Percentiles rank a stretch among this genome's conserved stretches.
Conservation (phyloP, 169 alveolate genomes). For the Hepatocystis sp. region DNA sequence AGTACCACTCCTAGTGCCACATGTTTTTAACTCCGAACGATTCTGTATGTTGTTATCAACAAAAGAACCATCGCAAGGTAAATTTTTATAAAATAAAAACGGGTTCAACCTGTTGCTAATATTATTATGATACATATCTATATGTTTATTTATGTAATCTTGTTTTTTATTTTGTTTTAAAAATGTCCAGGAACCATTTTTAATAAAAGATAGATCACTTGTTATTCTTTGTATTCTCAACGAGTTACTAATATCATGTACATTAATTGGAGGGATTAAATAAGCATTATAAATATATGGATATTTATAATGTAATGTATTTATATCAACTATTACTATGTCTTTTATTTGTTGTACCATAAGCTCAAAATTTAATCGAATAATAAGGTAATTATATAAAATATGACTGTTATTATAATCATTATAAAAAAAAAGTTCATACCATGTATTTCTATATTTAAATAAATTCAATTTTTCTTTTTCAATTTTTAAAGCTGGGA, state of each 20-base stretch:
- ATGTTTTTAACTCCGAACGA: too few species aligned
- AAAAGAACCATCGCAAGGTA: too few species aligned
- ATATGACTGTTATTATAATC: conserved; percentile 8
- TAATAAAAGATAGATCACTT: conserved; percentile 37
- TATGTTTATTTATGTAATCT: too few species aligned
- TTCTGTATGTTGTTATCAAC: too few species aligned
- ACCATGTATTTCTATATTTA: conserved; percentile 70
- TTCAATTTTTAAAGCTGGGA: conserved; percentile 16
- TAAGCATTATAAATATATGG: conserved; percentile 72
- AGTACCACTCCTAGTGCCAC: too few species aligned
- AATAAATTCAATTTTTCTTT: conserved; percentile 38
- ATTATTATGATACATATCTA: too few species aligned
- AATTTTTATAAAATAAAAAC: too few species aligned
- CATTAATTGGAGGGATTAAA: conserved; percentile 38
- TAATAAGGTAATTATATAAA: conserved; percentile 21
- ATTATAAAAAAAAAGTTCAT: conserved; percentile 64
- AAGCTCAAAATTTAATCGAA: conserved; percentile 57
- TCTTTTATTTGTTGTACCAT: conserved; percentile 44
- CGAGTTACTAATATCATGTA: conserved; percentile 26
- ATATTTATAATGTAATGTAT: conserved; percentile 34
- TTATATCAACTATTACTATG: conserved; percentile 34
- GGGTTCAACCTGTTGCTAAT: too few species aligned
- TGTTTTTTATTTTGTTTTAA: conserved; percentile 6
- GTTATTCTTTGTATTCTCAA: conserved; percentile 62
- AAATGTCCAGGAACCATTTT: conserved; percentile 66